phyloP scores from a whole-genome alignment of 116 monocot species.

The Zostera marina region DNA sequence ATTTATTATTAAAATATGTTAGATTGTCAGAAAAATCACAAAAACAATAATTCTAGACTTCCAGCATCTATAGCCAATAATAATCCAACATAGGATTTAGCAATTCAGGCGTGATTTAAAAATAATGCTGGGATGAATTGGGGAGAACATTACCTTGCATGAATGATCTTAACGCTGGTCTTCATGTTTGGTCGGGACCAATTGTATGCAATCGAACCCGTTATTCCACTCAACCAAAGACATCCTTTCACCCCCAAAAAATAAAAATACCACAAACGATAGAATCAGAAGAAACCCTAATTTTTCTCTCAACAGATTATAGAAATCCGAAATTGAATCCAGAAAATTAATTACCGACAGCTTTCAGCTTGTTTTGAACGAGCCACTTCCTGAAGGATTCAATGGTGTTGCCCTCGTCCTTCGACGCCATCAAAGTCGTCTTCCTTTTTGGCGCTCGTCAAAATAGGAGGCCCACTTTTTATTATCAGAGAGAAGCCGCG shows the following conservation, averaged over 20 bases:
- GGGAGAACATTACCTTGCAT: constrained; percentile 38
- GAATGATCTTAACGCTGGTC: constrained; percentile 88
- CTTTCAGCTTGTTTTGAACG: constrained; percentile 57
- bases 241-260: constrained; percentile 18
- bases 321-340: neutral
- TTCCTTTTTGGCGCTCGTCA: neutral
- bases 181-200: constrained; percentile 80
- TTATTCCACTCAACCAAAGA: constrained; percentile 74
- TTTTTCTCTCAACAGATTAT: neutral
- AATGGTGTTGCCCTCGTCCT: constrained; percentile 1
- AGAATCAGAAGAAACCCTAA: neutral
- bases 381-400: constrained; percentile 60
- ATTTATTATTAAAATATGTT: no score
- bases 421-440: neutral
- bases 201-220: constrained; percentile 66
- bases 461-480: no score
- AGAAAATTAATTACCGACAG: constrained; percentile 41
- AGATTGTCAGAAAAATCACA: no score
- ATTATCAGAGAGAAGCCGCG: no score
- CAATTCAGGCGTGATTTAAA: no score
- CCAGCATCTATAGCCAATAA: no score
- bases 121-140: no score
- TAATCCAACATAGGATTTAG: no score
- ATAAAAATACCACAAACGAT: constrained; percentile 1
- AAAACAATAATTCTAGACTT: no score